Evolutionary conservation across 2,329 filamentous ascomycete genomes (phyloP).

Genomic region (Cladosporium sp.): DNA sequence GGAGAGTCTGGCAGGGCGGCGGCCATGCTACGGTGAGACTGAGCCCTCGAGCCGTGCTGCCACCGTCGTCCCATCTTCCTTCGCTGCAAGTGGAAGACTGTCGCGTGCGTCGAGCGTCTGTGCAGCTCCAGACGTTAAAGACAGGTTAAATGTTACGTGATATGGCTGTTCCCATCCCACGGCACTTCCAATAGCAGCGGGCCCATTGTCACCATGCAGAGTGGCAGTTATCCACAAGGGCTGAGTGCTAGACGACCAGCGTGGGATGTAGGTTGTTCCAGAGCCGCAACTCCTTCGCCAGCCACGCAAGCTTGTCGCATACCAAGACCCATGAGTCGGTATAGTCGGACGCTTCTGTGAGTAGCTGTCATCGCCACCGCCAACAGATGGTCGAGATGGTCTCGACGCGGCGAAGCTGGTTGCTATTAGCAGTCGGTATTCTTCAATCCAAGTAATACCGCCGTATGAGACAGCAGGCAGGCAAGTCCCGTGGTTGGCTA

Average conservation of each 20-base stretch:
- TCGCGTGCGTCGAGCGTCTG: conserved; percentile 11
- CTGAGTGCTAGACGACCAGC: background rate
- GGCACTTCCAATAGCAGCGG: conserved; percentile 5
- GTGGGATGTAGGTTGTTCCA: conserved; percentile 4
- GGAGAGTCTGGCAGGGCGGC: background rate
- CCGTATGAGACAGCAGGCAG: background rate
- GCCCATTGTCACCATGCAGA: background rate
- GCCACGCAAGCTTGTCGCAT: background rate
- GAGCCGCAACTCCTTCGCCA: background rate
- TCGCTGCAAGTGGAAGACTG: background rate
- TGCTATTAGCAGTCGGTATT: background rate
- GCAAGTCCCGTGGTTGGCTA: conserved; percentile 9
- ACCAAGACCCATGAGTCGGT: background rate
- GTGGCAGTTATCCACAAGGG: background rate
- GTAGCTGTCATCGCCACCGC: background rate
- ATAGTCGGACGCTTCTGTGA: background rate
- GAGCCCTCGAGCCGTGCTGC: background rate
- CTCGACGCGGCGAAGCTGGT: background rate
- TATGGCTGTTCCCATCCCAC: background rate
- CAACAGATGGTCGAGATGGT: background rate
- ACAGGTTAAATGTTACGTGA: conserved; percentile 6
- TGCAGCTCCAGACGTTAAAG: conserved; percentile 11
- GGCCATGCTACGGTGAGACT: conserved; percentile 9
- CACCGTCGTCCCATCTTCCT: background rate
- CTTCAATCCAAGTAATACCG: background rate